phyloP scores from a whole-genome alignment of 257 asterid species.

The Jasminum sambac region DNA sequence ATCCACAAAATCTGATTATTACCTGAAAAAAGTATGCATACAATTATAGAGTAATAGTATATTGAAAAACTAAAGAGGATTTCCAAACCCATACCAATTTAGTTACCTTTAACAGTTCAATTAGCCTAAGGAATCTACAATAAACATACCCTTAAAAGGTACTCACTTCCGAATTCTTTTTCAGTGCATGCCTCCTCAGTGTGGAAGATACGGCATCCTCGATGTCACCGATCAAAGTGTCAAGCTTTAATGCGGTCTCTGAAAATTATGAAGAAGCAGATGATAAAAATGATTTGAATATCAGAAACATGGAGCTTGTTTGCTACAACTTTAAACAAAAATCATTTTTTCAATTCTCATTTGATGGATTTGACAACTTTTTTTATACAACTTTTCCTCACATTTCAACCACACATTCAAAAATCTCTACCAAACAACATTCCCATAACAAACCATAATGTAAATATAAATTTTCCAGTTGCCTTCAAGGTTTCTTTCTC shows the following conservation, averaged over 20 bases:
- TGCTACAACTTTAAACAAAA: no score
- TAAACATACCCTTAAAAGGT: slow-evolving; percentile 15
- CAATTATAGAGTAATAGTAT: slow-evolving; percentile 1
- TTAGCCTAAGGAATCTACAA: slow-evolving; percentile 15
- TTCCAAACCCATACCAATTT: slow-evolving; percentile 7
- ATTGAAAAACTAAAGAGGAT: background rate
- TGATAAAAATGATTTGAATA: slow-evolving; percentile 15
- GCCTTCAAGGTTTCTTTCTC: slow-evolving; percentile 11
- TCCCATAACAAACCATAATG: no score
- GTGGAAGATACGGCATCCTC: slow-evolving; percentile 90
- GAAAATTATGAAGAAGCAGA: slow-evolving; percentile 35
- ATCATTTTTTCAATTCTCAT: no score
- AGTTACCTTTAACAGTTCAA: slow-evolving; percentile 14
- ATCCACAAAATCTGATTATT: background rate
- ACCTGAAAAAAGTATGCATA: background rate
- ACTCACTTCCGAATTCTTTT: slow-evolving; percentile 67
- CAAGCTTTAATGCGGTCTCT: slow-evolving; percentile 91
- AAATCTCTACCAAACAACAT: no score
- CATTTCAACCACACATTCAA: no score
- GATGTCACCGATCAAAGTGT: slow-evolving; percentile 80
- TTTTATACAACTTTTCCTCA: no score
- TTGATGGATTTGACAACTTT: no score
- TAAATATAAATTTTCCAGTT: slow-evolving; percentile 4
- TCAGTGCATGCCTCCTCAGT: slow-evolving; percentile 55
- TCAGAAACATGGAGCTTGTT: slow-evolving; percentile 14